A percentile compares a stretch with the other conserved stretches of the same genome.
phyloP scores from a whole-genome alignment of 2,329 filamentous ascomycete genomes.

The Colletotrichum caudatum region DNA sequence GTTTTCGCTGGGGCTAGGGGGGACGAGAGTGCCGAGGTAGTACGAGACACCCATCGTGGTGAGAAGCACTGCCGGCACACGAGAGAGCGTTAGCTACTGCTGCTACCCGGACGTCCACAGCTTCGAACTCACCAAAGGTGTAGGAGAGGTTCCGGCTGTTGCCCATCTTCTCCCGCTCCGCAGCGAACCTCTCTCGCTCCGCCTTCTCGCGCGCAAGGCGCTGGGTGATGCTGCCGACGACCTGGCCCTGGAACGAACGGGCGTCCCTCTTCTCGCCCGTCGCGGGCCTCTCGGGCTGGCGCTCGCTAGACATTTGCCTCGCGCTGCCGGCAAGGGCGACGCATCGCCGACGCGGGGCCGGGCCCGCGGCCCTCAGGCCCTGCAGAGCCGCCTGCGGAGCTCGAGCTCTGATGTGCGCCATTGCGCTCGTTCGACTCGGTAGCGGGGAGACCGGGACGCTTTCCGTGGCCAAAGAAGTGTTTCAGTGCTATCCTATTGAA shows the following conservation, averaged over 20 bases:
- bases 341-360: conserved; percentile 36
- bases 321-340: conserved; percentile 32
- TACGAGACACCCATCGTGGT: conserved; percentile 66
- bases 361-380: conserved; percentile 45
- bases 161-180: conserved; percentile 52
- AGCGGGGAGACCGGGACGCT: background rate
- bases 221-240: conserved; percentile 68
- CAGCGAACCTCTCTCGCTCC: conserved; percentile 64
- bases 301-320: conserved; percentile 45
- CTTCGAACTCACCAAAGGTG: conserved; percentile 62
- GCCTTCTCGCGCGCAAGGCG: conserved; percentile 67
- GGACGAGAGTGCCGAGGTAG: conserved; percentile 68
- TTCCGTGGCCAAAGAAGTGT: background rate
- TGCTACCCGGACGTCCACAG: background rate
- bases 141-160: conserved; percentile 61
- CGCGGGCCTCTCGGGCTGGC: conserved; percentile 42
- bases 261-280: conserved; percentile 54
- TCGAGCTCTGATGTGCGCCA: conserved; percentile 52
- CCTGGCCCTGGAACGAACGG: conserved; percentile 67
- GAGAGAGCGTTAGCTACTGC: conserved; percentile 25
- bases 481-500: background rate
- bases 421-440: conserved; percentile 38
- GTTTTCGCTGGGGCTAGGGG: conserved; percentile 60
- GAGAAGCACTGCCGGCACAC: conserved; percentile 59
- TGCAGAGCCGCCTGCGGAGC: conserved; percentile 49